phyloP scores from a whole-genome alignment of 2,329 filamentous ascomycete genomes.

The Sporothrix pseudoabietina region DNA sequence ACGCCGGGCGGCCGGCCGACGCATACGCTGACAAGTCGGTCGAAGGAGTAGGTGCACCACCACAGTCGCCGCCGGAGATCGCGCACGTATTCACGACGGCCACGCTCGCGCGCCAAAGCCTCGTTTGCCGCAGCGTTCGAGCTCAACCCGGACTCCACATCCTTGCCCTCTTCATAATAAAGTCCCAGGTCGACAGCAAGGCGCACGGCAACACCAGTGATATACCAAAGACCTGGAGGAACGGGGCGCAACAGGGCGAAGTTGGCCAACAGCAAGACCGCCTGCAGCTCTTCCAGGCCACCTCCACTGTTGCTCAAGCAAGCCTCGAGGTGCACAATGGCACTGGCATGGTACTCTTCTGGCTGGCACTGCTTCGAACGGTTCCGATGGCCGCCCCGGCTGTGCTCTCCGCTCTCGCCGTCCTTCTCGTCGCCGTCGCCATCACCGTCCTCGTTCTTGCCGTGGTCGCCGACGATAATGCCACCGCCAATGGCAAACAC shows the following conservation, averaged over 20 bases:
- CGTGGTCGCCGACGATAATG: constrained; percentile 75
- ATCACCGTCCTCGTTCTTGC: constrained; percentile 44
- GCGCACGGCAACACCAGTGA: constrained; percentile 88
- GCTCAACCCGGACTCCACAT: constrained; percentile 61
- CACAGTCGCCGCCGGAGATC: constrained; percentile 85
- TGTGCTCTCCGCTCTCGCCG: constrained; percentile 1
- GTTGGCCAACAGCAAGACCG: constrained; percentile 85
- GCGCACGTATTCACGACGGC: constrained; percentile 76
- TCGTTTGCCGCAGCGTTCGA: constrained; percentile 44
- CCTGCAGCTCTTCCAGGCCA: constrained; percentile 89
- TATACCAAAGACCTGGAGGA: constrained; percentile 94
- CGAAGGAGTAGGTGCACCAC: constrained; percentile 97
- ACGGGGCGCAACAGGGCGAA: constrained; percentile 91
- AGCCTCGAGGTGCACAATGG: constrained; percentile 85
- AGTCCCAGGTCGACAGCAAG: constrained; percentile 88
- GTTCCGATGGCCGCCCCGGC: constrained; percentile 36
- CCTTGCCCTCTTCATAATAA: constrained; percentile 84
- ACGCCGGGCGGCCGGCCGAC: constrained; percentile 93
- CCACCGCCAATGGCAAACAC: constrained; percentile 95
- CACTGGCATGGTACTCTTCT: constrained; percentile 94
- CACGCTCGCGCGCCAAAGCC: constrained; percentile 54
- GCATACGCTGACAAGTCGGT: constrained; percentile 91
- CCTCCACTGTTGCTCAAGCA: constrained; percentile 84
- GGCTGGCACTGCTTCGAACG: constrained; percentile 65
- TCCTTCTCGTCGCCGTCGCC: constrained; percentile 18